phyloP scores from a whole-genome alignment of 768 basidiomycete genomes.

The Phanerochaete carnosa region DNA sequence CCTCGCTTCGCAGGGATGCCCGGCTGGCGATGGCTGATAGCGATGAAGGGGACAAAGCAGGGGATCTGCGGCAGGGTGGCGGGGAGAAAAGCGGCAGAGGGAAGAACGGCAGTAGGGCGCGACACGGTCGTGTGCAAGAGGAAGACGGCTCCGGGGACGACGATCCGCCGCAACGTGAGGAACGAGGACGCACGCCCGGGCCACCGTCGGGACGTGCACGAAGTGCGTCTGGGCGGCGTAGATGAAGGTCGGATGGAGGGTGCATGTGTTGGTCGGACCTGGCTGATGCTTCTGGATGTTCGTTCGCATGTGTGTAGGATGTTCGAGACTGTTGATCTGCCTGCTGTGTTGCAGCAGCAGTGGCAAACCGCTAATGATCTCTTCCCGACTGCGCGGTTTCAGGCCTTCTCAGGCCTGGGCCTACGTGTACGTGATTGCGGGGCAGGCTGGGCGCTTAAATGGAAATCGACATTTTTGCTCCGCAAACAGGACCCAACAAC shows the following conservation, averaged over 20 bases:
- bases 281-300: neutral
- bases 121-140: neutral
- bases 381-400: neutral
- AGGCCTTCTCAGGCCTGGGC: neutral
- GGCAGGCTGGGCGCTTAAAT: neutral
- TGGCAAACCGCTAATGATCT: neutral
- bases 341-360: neutral
- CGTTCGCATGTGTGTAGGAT: neutral
- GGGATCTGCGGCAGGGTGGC: neutral
- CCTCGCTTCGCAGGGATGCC: neutral
- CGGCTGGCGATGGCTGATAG: neutral
- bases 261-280: neutral
- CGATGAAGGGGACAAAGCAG: neutral
- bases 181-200: constrained; percentile 13
- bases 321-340: neutral
- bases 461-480: constrained; percentile 16
- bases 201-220: constrained; percentile 3
- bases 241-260: neutral
- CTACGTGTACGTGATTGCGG: neutral
- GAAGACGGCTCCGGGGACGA: constrained; percentile 3
- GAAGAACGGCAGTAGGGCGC: neutral
- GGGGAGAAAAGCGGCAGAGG: neutral
- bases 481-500: constrained; percentile 27
- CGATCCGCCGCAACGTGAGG: neutral
- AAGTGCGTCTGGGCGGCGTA: neutral